phyloP scores from a whole-genome alignment of 805 yeast genomes.

The Zygoascus biomembranicola region DNA sequence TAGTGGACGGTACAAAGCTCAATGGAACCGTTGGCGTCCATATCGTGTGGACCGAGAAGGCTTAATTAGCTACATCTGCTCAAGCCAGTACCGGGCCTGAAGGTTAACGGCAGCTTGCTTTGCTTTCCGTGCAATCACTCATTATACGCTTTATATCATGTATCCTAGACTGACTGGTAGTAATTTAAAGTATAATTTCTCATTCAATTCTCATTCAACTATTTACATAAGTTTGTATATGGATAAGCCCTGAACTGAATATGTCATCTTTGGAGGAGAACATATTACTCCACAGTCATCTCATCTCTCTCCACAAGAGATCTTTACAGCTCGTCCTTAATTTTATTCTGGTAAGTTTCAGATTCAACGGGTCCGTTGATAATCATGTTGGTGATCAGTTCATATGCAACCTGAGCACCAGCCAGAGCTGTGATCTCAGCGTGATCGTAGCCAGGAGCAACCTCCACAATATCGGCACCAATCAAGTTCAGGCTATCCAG shows the following conservation, averaged over 20 bases:
- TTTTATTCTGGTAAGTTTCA: constrained; percentile 3
- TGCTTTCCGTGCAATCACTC: no score
- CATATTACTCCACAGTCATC: no score
- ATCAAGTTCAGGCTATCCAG: constrained; percentile 52
- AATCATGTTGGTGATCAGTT: constrained; percentile 67
- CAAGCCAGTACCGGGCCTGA: no score
- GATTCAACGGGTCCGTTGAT: constrained; percentile 37
- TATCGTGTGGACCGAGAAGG: constrained; percentile 17
- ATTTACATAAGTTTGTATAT: no score
- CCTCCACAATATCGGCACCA: constrained; percentile 75
- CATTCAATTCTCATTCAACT: no score
- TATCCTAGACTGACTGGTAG: no score
- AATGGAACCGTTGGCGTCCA: constrained; percentile 20
- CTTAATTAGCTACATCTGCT: not conserved
- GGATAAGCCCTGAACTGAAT: no score
- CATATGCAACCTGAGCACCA: constrained; percentile 61
- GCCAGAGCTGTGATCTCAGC: constrained; percentile 56
- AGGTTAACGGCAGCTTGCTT: no score
- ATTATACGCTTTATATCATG: no score
- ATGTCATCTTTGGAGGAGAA: no score
- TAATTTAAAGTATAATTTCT: no score
- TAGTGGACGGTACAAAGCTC: constrained; percentile 7
- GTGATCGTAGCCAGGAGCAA: constrained; percentile 55
- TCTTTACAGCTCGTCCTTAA: constrained; percentile 20
- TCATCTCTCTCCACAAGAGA: not conserved